Conservation (phyloP, 78 protist genomes). For the Speleostelium caveatum region DNA sequence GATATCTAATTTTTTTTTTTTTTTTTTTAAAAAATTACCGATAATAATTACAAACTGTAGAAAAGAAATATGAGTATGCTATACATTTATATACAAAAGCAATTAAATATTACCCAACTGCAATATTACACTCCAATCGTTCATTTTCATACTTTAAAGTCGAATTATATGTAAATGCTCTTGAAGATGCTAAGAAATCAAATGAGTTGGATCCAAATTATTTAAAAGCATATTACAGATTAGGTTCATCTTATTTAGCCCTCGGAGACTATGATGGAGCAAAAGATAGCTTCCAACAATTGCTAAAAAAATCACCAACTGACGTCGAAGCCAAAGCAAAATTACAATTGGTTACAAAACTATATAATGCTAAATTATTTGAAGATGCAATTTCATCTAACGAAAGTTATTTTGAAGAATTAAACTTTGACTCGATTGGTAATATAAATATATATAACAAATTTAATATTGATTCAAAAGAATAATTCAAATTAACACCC, state of each 20-base stretch:
- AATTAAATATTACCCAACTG: conserved; percentile 76
- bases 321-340: conserved; percentile 85
- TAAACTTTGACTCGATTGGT: conserved; percentile 69
- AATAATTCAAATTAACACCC: no score
- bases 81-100: conserved; percentile 86
- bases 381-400: conserved; percentile 91
- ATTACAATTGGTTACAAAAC: conserved; percentile 79
- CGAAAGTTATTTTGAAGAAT: conserved; percentile 20
- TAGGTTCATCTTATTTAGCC: conserved; percentile 91
- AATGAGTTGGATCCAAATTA: conserved; percentile 86
- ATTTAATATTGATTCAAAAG: no score
- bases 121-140: conserved; percentile 86
- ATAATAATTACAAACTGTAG: conserved; percentile 1
- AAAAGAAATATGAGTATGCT: conserved; percentile 75
- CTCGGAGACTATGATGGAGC: conserved; percentile 92
- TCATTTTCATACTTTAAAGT: conserved; percentile 88
- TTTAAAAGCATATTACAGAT: conserved; percentile 93
- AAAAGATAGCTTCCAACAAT: conserved; percentile 72
- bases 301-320: conserved; percentile 71
- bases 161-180: conserved; percentile 86
- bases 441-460: neutral
- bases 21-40: neutral
- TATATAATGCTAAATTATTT: conserved; percentile 83
- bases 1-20: neutral
- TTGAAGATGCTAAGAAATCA: conserved; percentile 87